Conservation (phyloP, 2,329 filamentous ascomycete species). For the Fusarium cyanostomum region DNA sequence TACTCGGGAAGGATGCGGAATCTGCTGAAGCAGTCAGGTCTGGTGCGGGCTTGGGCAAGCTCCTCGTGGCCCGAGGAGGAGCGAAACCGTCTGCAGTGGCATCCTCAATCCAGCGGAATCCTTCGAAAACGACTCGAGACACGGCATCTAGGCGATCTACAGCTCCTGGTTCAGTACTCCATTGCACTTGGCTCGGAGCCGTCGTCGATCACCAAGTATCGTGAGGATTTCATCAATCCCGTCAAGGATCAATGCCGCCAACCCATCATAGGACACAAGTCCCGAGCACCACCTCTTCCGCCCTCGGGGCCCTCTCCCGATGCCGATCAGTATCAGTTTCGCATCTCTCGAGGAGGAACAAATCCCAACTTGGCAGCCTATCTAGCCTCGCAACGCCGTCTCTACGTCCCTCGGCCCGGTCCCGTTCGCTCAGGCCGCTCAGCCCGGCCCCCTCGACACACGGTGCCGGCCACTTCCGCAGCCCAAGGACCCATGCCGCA, state of each 20-base stretch:
- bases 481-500: conserved; percentile 31
- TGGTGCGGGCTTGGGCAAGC: conserved; percentile 51
- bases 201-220: conserved; percentile 41
- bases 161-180: conserved; percentile 52
- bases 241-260: conserved; percentile 49
- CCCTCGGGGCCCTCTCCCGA: conserved; percentile 41
- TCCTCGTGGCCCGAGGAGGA: conserved; percentile 49
- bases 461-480: conserved; percentile 28
- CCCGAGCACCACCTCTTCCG: conserved; percentile 34
- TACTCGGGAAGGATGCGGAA: conserved; percentile 58
- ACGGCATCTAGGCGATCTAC: conserved; percentile 53
- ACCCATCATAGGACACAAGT: conserved; percentile 49
- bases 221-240: conserved; percentile 49
- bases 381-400: conserved; percentile 49
- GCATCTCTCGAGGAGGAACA: conserved; percentile 48
- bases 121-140: conserved; percentile 57
- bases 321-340: conserved; percentile 49
- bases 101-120: conserved; percentile 53
- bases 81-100: conserved; percentile 51
- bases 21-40: conserved; percentile 52
- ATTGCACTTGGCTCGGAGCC: conserved; percentile 51
- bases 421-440: conserved; percentile 46
- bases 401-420: conserved; percentile 43
- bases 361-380: conserved; percentile 50
- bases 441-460: conserved; percentile 42